Conservation (phyloP, 345 rosid genomes). For the Euphorbia lathyris region DNA sequence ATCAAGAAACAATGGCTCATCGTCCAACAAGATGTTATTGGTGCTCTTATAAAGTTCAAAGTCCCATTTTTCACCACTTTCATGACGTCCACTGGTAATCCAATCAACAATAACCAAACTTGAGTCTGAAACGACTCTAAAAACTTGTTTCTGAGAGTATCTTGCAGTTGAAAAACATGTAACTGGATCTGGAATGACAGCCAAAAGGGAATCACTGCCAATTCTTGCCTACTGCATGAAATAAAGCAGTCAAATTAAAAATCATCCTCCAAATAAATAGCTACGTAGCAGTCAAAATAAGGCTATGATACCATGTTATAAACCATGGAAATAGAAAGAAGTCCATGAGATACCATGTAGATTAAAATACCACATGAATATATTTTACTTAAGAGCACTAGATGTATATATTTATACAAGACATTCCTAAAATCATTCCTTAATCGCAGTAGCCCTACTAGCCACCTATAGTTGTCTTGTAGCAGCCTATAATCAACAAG, state of each 20-base stretch:
- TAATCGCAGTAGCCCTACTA: no score
- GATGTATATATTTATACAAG: no score
- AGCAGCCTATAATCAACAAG: no score
- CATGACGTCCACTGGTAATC: conserved; percentile 93
- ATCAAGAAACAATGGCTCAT: conserved; percentile 72
- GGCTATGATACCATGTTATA: no score
- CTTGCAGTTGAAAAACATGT: conserved; percentile 89
- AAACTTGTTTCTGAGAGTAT: conserved; percentile 81
- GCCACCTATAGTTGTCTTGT: no score
- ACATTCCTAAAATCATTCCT: no score
- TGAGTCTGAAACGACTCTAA: conserved; percentile 59
- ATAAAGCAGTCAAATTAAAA: conserved; percentile 20
- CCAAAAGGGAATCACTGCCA: conserved; percentile 63
- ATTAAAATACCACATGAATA: no score
- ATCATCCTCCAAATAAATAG: background rate
- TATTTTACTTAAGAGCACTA: no score
- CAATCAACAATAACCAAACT: conserved; percentile 82
- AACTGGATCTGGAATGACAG: conserved; percentile 83
- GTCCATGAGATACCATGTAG: no score
- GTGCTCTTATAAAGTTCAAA: conserved; percentile 77
- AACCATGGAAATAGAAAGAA: no score
- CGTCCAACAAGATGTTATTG: conserved; percentile 59
- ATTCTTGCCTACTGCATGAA: conserved; percentile 68
- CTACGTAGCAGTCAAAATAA: background rate
- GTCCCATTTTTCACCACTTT: conserved; percentile 92